Conservation (phyloP, 441 rosid genomes). For the Arabidopsis hybrid region DNA sequence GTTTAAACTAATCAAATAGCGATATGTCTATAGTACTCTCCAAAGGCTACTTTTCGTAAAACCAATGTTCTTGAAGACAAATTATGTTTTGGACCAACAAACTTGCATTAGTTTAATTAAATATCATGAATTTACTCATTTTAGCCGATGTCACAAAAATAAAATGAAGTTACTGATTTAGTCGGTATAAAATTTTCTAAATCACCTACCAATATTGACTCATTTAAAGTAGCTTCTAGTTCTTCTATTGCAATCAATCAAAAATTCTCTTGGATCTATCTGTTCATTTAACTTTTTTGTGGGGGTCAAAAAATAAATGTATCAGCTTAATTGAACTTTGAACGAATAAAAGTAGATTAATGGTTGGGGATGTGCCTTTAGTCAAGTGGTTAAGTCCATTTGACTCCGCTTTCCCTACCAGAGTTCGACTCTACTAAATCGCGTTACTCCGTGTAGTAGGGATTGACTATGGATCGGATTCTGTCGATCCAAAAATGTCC, state of each 20-base stretch:
- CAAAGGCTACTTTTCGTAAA: neutral
- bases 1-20: neutral
- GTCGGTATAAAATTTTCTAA: constrained; percentile 2
- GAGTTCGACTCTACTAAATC: too few species aligned
- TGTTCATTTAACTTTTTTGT: constrained; percentile 17
- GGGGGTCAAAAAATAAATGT: constrained; percentile 23
- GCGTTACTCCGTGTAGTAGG: too few species aligned
- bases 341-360: constrained; percentile 17
- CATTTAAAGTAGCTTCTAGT: constrained; percentile 28
- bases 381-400: too few species aligned
- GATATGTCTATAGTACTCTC: neutral
- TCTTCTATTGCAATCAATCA: constrained; percentile 23
- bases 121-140: constrained; percentile 1
- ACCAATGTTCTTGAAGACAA: neutral
- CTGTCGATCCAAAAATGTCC: too few species aligned
- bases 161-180: neutral
- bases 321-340: constrained; percentile 3
- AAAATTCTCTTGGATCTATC: constrained; percentile 17
- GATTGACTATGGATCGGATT: too few species aligned
- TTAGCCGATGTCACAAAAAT: neutral
- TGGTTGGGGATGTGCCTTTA: neutral
- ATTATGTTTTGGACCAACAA: constrained; percentile 4
- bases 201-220: constrained; percentile 39
- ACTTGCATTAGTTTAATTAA: neutral
- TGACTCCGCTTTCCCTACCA: too few species aligned